These are phyloP conservation scores for Strobilomyces dryophilus DNA, from an alignment of 768 basidiomycete genomes.

Conservation along the genomic window DNA sequence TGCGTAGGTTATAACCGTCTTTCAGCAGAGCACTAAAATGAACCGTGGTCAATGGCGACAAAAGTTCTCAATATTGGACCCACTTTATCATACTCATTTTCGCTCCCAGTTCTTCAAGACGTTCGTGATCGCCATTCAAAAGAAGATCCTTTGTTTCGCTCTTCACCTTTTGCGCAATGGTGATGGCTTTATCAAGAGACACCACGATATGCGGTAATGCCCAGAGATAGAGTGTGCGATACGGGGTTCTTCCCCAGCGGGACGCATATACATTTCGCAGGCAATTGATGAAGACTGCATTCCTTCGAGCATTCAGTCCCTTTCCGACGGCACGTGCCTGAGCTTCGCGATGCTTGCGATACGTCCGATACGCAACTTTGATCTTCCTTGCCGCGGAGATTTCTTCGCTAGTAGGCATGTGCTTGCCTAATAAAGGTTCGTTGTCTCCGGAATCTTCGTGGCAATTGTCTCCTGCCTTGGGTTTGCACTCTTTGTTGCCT, in stretches of 20 bases:
- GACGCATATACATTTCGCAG: constrained; percentile 23
- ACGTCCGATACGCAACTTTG: constrained; percentile 14
- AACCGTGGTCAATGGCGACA: not conserved
- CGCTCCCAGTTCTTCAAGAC: constrained; percentile 32
- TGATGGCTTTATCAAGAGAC: constrained; percentile 35
- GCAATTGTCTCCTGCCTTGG: not conserved
- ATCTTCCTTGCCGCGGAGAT: constrained; percentile 22
- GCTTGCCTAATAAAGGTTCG: constrained; percentile 12
- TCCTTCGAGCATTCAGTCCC: constrained; percentile 18
- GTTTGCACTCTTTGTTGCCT: not conserved
- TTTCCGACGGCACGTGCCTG: not conserved
- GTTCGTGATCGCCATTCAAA: constrained; percentile 26
- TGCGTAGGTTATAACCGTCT: constrained; percentile 18
- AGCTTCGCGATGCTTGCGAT: constrained; percentile 1
- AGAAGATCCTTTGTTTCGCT: constrained; percentile 28
- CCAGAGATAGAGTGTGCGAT: constrained; percentile 35
- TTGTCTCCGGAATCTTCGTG: constrained; percentile 13
- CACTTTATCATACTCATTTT: constrained; percentile 34
- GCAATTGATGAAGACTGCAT: constrained; percentile 28
- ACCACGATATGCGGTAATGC: constrained; percentile 39
- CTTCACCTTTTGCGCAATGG: constrained; percentile 28
- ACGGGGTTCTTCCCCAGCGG: constrained; percentile 28
- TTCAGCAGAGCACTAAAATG: constrained; percentile 20
- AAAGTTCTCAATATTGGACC: constrained; percentile 5
- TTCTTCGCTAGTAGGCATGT: constrained; percentile 26